Evolutionary conservation across 129 eudicot species (phyloP).

Genomic region (Flaveria bidentis): DNA sequence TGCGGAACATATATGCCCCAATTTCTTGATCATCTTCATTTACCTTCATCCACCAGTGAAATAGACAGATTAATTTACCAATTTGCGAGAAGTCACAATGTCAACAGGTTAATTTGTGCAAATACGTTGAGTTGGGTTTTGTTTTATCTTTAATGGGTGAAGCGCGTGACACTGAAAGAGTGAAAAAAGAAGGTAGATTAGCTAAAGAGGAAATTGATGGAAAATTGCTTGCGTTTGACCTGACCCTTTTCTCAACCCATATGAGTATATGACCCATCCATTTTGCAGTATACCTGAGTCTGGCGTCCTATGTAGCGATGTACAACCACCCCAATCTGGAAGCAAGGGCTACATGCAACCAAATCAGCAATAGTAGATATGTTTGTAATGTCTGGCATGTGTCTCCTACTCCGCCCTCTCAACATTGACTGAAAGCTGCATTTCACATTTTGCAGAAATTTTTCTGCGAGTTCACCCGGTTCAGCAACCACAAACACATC

Average conservation of each 20-base stretch:
- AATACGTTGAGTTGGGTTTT: neutral
- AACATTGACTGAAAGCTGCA: slow-evolving; percentile 62
- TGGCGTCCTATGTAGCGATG: slow-evolving; percentile 94
- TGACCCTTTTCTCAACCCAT: neutral
- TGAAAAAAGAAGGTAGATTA: neutral
- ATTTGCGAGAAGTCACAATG: neutral
- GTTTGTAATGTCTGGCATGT: slow-evolving; percentile 57
- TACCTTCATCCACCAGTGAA: slow-evolving; percentile 51
- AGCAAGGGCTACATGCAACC: slow-evolving; percentile 76
- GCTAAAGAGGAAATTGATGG: neutral
- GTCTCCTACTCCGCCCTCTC: slow-evolving; percentile 65
- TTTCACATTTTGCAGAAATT: slow-evolving; percentile 80
- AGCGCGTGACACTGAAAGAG: neutral
- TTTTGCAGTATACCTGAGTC: slow-evolving; percentile 63
- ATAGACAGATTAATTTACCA: neutral
- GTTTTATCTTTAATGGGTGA: neutral
- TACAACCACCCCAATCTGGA: slow-evolving; percentile 84
- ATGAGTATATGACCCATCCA: slow-evolving; percentile 3
- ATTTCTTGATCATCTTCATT: slow-evolving; percentile 94
- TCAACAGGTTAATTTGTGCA: neutral
- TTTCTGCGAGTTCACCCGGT: slow-evolving; percentile 94
- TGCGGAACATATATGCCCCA: slow-evolving; percentile 92
- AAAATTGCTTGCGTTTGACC: neutral
- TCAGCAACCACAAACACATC: slow-evolving; percentile 97
- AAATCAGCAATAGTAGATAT: slow-evolving; percentile 74